Percentiles rank a stretch among this genome's conserved stretches.
Conservation (phyloP, 805 yeast genomes). For the Starmerella apis region DNA sequence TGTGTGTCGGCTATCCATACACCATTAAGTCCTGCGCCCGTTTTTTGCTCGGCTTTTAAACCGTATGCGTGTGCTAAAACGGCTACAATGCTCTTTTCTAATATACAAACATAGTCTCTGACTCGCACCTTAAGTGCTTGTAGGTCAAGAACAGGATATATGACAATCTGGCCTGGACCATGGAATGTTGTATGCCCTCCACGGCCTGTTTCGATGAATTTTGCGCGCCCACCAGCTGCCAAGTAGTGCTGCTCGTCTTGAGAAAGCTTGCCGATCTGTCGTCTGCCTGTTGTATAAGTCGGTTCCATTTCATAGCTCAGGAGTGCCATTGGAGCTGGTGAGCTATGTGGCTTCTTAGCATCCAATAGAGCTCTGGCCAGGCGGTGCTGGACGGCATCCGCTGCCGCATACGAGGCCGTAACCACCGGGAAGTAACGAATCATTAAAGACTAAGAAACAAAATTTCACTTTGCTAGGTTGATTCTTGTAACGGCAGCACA, state of each 20-base stretch:
- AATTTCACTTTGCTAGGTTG: neutral
- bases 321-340: slow-evolving; percentile 45
- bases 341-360: slow-evolving; percentile 14
- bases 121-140: slow-evolving; percentile 50
- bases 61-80: slow-evolving; percentile 35
- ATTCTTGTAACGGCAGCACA: neutral
- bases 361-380: slow-evolving; percentile 23
- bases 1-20: slow-evolving; percentile 58
- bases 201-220: slow-evolving; percentile 65
- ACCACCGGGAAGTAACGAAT: slow-evolving; percentile 21
- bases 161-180: slow-evolving; percentile 89
- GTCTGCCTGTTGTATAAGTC: slow-evolving; percentile 75
- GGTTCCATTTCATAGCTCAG: slow-evolving; percentile 78
- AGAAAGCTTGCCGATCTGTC: slow-evolving; percentile 50
- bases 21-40: slow-evolving; percentile 54
- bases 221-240: slow-evolving; percentile 32
- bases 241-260: slow-evolving; percentile 27
- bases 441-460: slow-evolving; percentile 11
- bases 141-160: slow-evolving; percentile 69
- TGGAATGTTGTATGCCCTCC: slow-evolving; percentile 98
- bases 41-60: slow-evolving; percentile 44
- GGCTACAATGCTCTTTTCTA: slow-evolving; percentile 48
- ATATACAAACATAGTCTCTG: slow-evolving; percentile 53
- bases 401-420: slow-evolving; percentile 21
- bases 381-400: slow-evolving; percentile 20